Conservation (phyloP, 495 filamentous ascomycete genomes). For the Glarea lozoyensis region DNA sequence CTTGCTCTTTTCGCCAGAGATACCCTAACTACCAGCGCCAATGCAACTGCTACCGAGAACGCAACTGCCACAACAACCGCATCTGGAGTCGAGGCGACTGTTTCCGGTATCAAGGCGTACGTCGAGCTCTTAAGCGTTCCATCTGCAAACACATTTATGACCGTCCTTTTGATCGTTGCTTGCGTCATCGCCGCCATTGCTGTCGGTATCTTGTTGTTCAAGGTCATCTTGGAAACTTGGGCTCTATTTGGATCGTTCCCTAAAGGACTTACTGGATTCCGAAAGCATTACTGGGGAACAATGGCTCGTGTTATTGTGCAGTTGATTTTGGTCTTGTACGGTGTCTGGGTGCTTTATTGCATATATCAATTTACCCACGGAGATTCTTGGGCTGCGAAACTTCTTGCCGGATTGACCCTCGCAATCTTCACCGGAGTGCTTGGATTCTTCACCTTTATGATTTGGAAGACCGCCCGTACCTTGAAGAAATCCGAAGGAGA, state of each 20-base stretch:
- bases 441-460: slow-evolving; percentile 71
- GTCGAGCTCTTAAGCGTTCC: slow-evolving; percentile 75
- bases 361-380: slow-evolving; percentile 89
- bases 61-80: slow-evolving; percentile 25
- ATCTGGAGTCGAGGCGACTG: slow-evolving; percentile 15
- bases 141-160: slow-evolving; percentile 92
- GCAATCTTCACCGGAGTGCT: slow-evolving; percentile 70
- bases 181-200: slow-evolving; percentile 78
- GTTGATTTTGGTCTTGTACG: slow-evolving; percentile 85
- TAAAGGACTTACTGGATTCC: slow-evolving; percentile 69
- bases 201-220: slow-evolving; percentile 81
- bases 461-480: slow-evolving; percentile 64
- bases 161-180: slow-evolving; percentile 77
- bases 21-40: slow-evolving; percentile 14
- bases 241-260: slow-evolving; percentile 84
- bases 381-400: slow-evolving; percentile 92
- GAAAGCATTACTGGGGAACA: slow-evolving; percentile 91
- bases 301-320: slow-evolving; percentile 83
- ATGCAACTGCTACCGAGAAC: slow-evolving; percentile 24
- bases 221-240: slow-evolving; percentile 89
- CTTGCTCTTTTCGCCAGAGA: slow-evolving; percentile 50
- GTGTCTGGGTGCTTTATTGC: slow-evolving; percentile 92
- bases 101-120: slow-evolving; percentile 60
- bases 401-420: slow-evolving; percentile 76
- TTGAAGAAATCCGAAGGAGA: slow-evolving; percentile 73